phyloP scores from a whole-genome alignment of 495 filamentous ascomycete genomes.

The Chaetomidium leptoderma region DNA sequence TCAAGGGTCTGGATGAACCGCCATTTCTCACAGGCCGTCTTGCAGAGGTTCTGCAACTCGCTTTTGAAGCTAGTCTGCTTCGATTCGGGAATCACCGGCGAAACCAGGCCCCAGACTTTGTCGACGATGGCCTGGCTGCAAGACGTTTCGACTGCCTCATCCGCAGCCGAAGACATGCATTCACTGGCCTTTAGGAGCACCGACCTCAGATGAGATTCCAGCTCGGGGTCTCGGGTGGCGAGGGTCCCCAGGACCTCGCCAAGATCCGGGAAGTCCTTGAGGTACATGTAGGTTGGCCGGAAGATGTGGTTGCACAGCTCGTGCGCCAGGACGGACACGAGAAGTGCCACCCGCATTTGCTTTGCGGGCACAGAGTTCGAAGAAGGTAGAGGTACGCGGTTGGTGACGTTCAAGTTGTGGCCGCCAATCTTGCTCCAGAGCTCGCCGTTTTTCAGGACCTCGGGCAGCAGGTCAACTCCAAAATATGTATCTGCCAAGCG shows the following conservation, averaged over 20 bases:
- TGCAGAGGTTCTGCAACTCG: neutral
- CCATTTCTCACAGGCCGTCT: neutral
- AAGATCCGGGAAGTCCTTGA: slow-evolving; percentile 4
- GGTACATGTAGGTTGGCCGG: slow-evolving; percentile 22
- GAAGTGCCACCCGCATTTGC: slow-evolving; percentile 25
- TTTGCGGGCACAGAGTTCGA: slow-evolving; percentile 20
- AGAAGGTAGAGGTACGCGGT: slow-evolving; percentile 18
- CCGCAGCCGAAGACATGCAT: neutral
- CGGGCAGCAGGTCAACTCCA: slow-evolving; percentile 2
- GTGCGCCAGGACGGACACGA: slow-evolving; percentile 13
- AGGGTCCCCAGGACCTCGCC: slow-evolving; percentile 11
- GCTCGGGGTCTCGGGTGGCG: neutral
- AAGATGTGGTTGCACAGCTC: slow-evolving; percentile 20
- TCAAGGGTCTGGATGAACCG: slow-evolving; percentile 13
- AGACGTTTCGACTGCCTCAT: too few relatives aligned
- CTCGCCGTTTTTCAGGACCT: neutral
- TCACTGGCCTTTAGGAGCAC: slow-evolving; percentile 16
- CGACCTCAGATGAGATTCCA: slow-evolving; percentile 23
- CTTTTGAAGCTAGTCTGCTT: neutral
- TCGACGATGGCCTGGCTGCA: neutral
- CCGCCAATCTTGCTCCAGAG: slow-evolving; percentile 8
- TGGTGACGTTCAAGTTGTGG: neutral
- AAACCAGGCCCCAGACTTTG: neutral
- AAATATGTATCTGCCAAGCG: slow-evolving; percentile 12
- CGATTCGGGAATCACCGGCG: neutral